Evolutionary conservation across 345 rosid species (phyloP), one percentile per base, ranked within the genome.

Genomic region (Heritiera fomes): DNA sequence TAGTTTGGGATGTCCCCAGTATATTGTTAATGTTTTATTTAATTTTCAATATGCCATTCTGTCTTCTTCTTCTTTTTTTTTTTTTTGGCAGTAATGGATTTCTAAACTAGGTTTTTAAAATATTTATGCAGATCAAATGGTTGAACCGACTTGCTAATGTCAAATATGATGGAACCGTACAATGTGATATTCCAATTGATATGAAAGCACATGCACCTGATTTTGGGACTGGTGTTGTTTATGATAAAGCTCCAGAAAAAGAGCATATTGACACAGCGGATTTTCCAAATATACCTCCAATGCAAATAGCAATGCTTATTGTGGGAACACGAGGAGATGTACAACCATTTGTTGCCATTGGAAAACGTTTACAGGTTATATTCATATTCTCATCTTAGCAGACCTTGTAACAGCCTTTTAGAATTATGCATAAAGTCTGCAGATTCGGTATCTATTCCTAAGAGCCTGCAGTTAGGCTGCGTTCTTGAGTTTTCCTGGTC

Each of bases 271-370:
- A 91, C 30, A 17, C 62, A 84, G 89, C 78, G 49, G 98, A 90
- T 65, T 74, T 82, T 85, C 92, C 82, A 60, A 83, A 84, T 78
- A 85, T 91, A 73, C 76, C 76, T 17, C 99, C 98, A 73, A 67
- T 93, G 89, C 92, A 90, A 75, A 88, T 90, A 75, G 90, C 85
- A 7, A 88, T 89, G 85, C 90, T 87, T 3, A 90, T 86, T 81
- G 97, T 90, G 56, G 97, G 97, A 17, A 93, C 98, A 1, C 98
- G 96, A 18, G 98, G 98, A 41, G 98, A 93, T 86, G 98, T 91
- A 83, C 98, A 93, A 75, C 96, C 98, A 76, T 93, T 93, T 89
- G 83, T 89, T 87, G 98, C 98, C 3, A 93, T 93, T 60, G 98
- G 92, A 49, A 93, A 91, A 88, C 86, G 89, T 46, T 85, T 93